Conservation (phyloP, 768 basidiomycete species). For the Hygrophorus russula region DNA sequence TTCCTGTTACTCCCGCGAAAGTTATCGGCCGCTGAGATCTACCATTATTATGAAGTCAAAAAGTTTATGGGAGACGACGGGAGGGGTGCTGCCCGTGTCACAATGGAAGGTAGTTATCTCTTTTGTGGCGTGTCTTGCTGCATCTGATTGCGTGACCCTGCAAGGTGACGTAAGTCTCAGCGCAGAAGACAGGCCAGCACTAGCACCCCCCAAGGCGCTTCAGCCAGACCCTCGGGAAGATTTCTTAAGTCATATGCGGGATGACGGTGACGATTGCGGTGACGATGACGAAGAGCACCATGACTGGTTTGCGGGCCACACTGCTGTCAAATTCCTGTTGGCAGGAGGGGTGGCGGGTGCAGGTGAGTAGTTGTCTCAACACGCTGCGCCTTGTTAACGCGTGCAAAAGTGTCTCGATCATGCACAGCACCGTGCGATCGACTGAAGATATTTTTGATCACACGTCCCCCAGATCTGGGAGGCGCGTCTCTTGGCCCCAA, state of each 20-base stretch:
- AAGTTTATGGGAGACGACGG: slow-evolving; percentile 66
- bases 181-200: slow-evolving; percentile 53
- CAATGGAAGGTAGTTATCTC: slow-evolving; percentile 70
- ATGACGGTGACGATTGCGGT: slow-evolving; percentile 30
- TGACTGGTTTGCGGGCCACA: slow-evolving; percentile 51
- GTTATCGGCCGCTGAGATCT: slow-evolving; percentile 77
- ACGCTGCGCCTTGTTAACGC: slow-evolving; percentile 30
- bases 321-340: slow-evolving; percentile 79
- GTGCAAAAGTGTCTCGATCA: slow-evolving; percentile 70
- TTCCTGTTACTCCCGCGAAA: slow-evolving; percentile 77
- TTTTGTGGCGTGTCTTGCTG: neutral
- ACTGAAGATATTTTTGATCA: slow-evolving; percentile 93
- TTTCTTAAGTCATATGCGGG: slow-evolving; percentile 8
- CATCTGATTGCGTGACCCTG: neutral
- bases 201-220: slow-evolving; percentile 4
- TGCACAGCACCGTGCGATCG: slow-evolving; percentile 98
- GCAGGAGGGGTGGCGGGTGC: slow-evolving; percentile 95
- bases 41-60: slow-evolving; percentile 65
- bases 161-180: slow-evolving; percentile 71
- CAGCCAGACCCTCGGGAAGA: neutral
- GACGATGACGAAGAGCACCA: slow-evolving; percentile 54
- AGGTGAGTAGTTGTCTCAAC: slow-evolving; percentile 36
- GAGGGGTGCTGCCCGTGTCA: slow-evolving; percentile 67
- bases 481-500: slow-evolving; percentile 34
- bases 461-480: slow-evolving; percentile 65